Base-by-base conservation (phyloP, 2,329 filamentous ascomycete species). In the Phialocephala sp. region DNA sequence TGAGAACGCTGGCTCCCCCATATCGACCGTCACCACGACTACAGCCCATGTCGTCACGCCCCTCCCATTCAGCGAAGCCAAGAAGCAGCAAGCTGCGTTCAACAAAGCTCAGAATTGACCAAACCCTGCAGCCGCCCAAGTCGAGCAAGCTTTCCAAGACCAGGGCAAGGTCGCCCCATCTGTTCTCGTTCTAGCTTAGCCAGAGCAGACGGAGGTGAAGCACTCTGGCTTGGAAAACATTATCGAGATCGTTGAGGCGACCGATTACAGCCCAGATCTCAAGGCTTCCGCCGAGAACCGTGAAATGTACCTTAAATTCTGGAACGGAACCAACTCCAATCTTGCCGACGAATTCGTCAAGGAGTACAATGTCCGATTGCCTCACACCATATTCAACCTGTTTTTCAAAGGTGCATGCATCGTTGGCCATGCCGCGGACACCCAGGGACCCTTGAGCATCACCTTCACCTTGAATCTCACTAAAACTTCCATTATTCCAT, bases 201-300 rank as follows among this genome's bases (percentile, higher is more conserved):
- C 45, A 20, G 2, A 61, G 20, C 47, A 54, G 20, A 54, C 50
- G 4, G 50, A 54, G 24, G 50, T 54, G 4, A 35, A 39, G 24
- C 55, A 57, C 35, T 57, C 55, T 37, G 55, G 32, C 12, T 8
- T 57, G 35, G 11, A 57, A 3, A 22, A 36, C 55, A 57, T 60
- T 39, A 15, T 20, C 18, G 24, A 43, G 6, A 45, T 43, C 15
- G 5, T 50, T 36, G 27, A 22, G 6, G 50, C 35, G 8, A 39
- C 55, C 8, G 41, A 60, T 14, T 22, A 9, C 41, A 50, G 18
- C 24, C 58, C 32, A 32, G 27, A 50, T n/a, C 24, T 45, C 18
- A 8, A 47, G 15, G 22, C 41, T 3, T 3, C 5, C 24, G 22
- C 57, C 14, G 39, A 60, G 43, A 27, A 15, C 4, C 8, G 36